Base-by-base conservation (phyloP, 257 asterid genomes). In the Lithospermum erythrorhizon region DNA sequence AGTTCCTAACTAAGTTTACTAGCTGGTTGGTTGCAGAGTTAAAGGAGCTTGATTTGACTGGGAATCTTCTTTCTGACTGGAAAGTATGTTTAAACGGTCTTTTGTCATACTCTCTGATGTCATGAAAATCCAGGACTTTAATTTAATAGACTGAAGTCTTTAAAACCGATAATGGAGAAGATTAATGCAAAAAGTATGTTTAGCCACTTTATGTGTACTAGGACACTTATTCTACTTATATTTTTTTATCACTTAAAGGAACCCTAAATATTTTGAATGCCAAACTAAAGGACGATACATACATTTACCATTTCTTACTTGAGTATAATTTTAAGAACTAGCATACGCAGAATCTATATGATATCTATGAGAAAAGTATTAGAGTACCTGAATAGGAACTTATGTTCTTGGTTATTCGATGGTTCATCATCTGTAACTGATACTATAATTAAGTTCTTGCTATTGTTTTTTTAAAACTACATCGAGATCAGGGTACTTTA, bases 11-110 rank as follows among this genome's bases (percentile, higher is more conserved):
- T 35, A 65, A 57, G 54, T 74, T 52, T 64, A 55, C 57, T 21
- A 62, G 64, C 37, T 65, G 10, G 52, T 56, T 53, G 65, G 22
- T 61, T 74, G 83, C 97, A 93, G 98, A 77, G 69, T 61, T 93
- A 54, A 86, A 86, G 87, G 95, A 89, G 83, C 97, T 93, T 51
- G 98, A 89, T 75, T 80, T 93, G 87, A 83, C 85, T 67, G 97
- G 95, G 71, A 93, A 83, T 72, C 78, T 93, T 66, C 87, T 93
- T 67, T 68, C 73, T 41, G 72, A 72, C 55, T 93, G 98, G 98
- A 76, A 82, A 70, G 98, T 91, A 91, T 56, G 87, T 27, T 25
- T 27, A n/a, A n/a, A n/a, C n/a, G n/a, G 7, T 27, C 32, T 27
- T 53, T 21, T 66, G 15, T 59, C 6, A 41, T 27, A 53, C 37